These are phyloP conservation scores for Chaetomium sp. DNA, from an alignment of 2,329 filamentous ascomycete genomes.

Conservation along the genomic window DNA sequence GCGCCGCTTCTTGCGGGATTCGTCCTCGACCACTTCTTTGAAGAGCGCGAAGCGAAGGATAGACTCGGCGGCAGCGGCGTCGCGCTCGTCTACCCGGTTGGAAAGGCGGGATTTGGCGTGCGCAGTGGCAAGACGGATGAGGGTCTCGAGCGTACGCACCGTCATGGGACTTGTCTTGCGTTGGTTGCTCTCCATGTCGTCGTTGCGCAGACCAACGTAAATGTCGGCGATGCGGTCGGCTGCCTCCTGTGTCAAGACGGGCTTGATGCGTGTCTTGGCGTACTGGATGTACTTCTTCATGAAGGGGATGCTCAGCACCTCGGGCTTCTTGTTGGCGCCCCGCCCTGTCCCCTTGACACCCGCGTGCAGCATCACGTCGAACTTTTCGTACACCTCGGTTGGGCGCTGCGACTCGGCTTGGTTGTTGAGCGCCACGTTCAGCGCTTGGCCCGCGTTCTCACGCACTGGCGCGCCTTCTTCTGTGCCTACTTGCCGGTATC, in stretches of 20 bases:
- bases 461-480: slow-evolving; percentile 95
- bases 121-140: slow-evolving; percentile 96
- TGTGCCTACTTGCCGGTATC: slow-evolving; percentile 86
- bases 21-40: slow-evolving; percentile 84
- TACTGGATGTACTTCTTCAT: slow-evolving; percentile 99
- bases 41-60: slow-evolving; percentile 95
- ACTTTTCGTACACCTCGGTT: slow-evolving; percentile 94
- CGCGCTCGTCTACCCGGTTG: slow-evolving; percentile 83
- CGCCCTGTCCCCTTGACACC: slow-evolving; percentile 78
- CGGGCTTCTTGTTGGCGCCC: slow-evolving; percentile 73
- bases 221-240: slow-evolving; percentile 88
- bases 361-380: slow-evolving; percentile 91
- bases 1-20: slow-evolving; percentile 81
- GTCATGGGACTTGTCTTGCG: slow-evolving; percentile 93
- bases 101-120: slow-evolving; percentile 92
- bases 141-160: slow-evolving; percentile 92
- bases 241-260: slow-evolving; percentile 85
- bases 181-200: slow-evolving; percentile 93
- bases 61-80: slow-evolving; percentile 82
- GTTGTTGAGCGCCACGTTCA: slow-evolving; percentile 84
- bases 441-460: slow-evolving; percentile 78
- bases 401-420: slow-evolving; percentile 71
- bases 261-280: slow-evolving; percentile 88
- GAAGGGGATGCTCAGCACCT: slow-evolving; percentile 94
- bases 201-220: slow-evolving; percentile 91